These are phyloP conservation scores for Mesembryanthemum crystallinum DNA, from an alignment of 148 eudicot genomes.

Conservation along the genomic window DNA sequence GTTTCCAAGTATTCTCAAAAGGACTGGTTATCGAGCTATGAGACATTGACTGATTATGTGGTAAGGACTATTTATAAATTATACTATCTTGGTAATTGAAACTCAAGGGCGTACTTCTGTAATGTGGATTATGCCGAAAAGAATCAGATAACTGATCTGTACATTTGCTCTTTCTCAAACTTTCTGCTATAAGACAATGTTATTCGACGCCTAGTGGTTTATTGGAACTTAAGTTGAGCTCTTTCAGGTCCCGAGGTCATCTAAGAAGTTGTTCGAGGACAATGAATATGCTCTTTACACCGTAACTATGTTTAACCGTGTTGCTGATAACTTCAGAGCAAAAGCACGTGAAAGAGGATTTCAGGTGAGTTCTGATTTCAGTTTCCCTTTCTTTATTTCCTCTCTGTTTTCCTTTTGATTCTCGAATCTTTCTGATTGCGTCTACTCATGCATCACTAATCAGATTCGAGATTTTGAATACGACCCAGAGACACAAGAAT, in stretches of 20 bases:
- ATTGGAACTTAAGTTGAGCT: constrained; percentile 23
- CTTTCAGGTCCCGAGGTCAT: constrained; percentile 92
- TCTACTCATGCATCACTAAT: constrained; percentile 14
- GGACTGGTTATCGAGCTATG: constrained; percentile 94
- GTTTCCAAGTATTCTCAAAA: constrained; percentile 92
- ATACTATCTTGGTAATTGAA: background rate
- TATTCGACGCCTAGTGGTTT: background rate
- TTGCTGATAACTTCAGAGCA: constrained; percentile 76
- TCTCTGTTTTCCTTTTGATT: constrained; percentile 6
- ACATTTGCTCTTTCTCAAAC: background rate
- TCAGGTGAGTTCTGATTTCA: constrained; percentile 53
- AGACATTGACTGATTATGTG: constrained; percentile 87
- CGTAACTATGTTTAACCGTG: constrained; percentile 78
- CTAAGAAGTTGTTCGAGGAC: constrained; percentile 86
- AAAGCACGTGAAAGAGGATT: constrained; percentile 95
- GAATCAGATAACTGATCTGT: background rate
- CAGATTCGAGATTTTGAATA: constrained; percentile 94
- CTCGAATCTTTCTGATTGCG: constrained; percentile 3
- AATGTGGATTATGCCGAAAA: background rate
- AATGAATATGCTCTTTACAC: constrained; percentile 92
- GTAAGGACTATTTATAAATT: constrained; percentile 36
- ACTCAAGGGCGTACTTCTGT: background rate
- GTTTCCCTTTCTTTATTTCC: background rate
- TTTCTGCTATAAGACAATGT: background rate
- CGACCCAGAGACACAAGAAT: constrained; percentile 77